Percentiles rank a stretch among this genome's conserved stretches.
These are phyloP conservation scores for Populus pruinosa DNA, from an alignment of 345 rosid genomes.

Conservation along the genomic window DNA sequence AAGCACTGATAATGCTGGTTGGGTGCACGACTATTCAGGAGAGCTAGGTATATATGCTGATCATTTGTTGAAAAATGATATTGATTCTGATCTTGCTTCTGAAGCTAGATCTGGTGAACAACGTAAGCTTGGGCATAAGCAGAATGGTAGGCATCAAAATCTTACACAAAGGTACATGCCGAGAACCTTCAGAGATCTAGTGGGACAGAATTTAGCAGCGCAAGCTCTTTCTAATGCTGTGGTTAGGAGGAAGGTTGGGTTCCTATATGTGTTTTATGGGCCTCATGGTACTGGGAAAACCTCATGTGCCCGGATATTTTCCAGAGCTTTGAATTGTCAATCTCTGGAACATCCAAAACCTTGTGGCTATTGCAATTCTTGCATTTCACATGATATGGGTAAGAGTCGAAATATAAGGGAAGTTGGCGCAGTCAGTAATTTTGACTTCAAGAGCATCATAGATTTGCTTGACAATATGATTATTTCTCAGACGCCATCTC, in stretches of 20 bases:
- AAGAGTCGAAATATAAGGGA: conserved; percentile 68
- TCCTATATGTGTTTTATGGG: conserved; percentile 87
- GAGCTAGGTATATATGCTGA: conserved; percentile 89
- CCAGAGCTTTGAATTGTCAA: conserved; percentile 89
- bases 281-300: conserved; percentile 98
- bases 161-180: conserved; percentile 85
- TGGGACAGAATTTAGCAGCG: conserved; percentile 81
- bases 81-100: conserved; percentile 70
- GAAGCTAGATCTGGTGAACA: conserved; percentile 70
- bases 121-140: conserved; percentile 30
- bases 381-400: conserved; percentile 66
- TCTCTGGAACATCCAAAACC: conserved; percentile 71
- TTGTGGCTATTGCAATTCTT: conserved; percentile 73
- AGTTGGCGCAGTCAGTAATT: conserved; percentile 74
- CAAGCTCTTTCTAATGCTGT: conserved; percentile 93
- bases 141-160: conserved; percentile 60
- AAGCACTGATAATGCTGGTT: conserved; percentile 60
- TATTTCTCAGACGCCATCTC: conserved; percentile 49
- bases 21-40: conserved; percentile 92
- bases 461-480: conserved; percentile 63
- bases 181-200: conserved; percentile 64
- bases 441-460: conserved; percentile 69
- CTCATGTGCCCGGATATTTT: conserved; percentile 84
- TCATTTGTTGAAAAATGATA: conserved; percentile 60
- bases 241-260: conserved; percentile 65